Percentiles rank a stretch among this genome's conserved stretches.
Evolutionary conservation across 192 early-diverging fungal species (phyloP).

Genomic region (Entomortierella beljakovae): DNA sequence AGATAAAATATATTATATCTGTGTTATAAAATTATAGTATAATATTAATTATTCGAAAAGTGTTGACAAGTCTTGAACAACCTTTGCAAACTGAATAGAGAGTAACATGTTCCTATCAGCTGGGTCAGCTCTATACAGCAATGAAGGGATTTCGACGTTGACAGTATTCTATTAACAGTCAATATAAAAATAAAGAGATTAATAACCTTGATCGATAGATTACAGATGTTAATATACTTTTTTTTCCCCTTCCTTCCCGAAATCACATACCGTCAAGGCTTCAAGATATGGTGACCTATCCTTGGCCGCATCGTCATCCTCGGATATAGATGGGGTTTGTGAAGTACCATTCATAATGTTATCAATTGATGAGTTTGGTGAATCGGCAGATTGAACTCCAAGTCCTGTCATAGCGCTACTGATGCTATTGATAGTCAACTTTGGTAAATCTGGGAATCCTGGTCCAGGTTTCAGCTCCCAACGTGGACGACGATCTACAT

Average conservation of each 20-base stretch:
- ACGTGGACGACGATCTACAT: slow-evolving; percentile 14
- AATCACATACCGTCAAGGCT: slow-evolving; percentile 14
- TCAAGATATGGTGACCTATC: slow-evolving; percentile 22
- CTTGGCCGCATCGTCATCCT: slow-evolving; percentile 12
- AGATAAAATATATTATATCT: too few species aligned
- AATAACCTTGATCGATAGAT: background rate
- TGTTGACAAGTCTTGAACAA: slow-evolving; percentile 12
- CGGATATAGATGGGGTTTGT: background rate
- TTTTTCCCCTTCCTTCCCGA: background rate
- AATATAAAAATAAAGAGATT: background rate
- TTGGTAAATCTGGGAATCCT: slow-evolving; percentile 17
- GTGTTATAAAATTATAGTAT: too few species aligned
- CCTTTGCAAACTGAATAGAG: slow-evolving; percentile 16
- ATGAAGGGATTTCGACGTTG: slow-evolving; percentile 11
- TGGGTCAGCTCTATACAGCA: slow-evolving; percentile 20
- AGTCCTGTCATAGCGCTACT: background rate
- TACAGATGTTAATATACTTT: background rate
- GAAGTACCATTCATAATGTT: background rate
- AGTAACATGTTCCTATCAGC: slow-evolving; percentile 27
- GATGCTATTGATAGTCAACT: slow-evolving; percentile 4
- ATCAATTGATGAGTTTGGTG: background rate
- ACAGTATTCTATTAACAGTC: slow-evolving; percentile 8
- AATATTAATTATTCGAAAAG: too few species aligned
- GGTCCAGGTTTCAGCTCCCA: slow-evolving; percentile 32
- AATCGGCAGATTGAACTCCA: background rate